A percentile compares a stretch with the other conserved stretches of the same genome.
phyloP scores from a whole-genome alignment of 352 stramenopile genomes.

The Pythium pectinolyticum region DNA sequence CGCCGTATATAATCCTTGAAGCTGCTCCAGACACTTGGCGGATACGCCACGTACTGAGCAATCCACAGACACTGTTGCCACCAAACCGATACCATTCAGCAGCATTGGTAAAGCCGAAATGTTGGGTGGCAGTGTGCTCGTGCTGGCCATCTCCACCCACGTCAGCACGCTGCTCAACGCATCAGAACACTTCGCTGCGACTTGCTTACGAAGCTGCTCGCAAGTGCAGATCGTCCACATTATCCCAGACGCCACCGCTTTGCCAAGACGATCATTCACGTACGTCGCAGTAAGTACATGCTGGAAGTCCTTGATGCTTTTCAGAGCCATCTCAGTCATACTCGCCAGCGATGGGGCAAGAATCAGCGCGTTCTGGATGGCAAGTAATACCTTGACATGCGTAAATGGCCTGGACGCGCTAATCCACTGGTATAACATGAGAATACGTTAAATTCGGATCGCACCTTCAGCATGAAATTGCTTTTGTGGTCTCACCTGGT shows the following conservation, averaged over 20 bases:
- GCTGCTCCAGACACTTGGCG: background rate
- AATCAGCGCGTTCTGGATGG: conserved; percentile 15
- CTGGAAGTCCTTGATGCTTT: conserved; percentile 8
- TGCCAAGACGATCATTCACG: conserved; percentile 2
- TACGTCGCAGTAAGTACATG: background rate
- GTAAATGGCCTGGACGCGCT: background rate
- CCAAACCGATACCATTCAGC: conserved; percentile 8
- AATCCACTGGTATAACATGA: conserved; percentile 16
- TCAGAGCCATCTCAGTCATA: conserved; percentile 2
- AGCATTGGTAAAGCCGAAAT: background rate
- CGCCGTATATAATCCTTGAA: background rate
- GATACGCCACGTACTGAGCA: background rate
- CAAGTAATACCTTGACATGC: conserved; percentile 18
- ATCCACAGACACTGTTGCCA: conserved; percentile 10
- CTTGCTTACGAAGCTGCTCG: conserved; percentile 1
- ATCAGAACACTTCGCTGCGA: background rate
- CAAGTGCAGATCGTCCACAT: conserved; percentile 23
- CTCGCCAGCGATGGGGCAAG: background rate
- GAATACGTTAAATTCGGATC: background rate
- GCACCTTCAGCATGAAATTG: too few species aligned
- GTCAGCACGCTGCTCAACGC: background rate
- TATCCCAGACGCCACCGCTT: conserved; percentile 1
- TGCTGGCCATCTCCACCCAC: background rate
- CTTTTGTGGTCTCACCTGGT: conserved; percentile 6
- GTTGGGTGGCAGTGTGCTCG: background rate